A percentile compares a stretch with the other conserved stretches of the same genome.
Evolutionary conservation across 148 eudicot species (phyloP).

Genomic region (Pouteria glomerata): DNA sequence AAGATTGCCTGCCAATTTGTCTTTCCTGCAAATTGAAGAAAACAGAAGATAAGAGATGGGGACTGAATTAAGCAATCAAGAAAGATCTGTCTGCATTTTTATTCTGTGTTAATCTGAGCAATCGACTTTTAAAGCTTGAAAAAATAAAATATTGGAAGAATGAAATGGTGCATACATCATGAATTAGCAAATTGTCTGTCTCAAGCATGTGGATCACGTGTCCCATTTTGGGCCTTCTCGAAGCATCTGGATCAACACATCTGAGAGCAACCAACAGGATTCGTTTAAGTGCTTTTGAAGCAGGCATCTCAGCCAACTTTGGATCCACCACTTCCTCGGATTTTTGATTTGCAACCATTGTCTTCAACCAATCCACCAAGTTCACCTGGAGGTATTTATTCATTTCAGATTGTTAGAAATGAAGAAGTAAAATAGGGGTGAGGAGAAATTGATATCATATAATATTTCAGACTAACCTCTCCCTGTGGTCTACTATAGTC

Average conservation of each 20-base stretch:
- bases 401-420: neutral
- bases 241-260: conserved; percentile 73
- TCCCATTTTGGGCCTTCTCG: conserved; percentile 77
- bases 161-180: conserved; percentile 41
- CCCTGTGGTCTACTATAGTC: conserved; percentile 63
- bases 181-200: conserved; percentile 56
- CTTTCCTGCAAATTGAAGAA: conserved; percentile 46
- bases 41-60: neutral
- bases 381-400: conserved; percentile 43
- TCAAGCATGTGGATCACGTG: conserved; percentile 85
- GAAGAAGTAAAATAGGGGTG: neutral
- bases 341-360: conserved; percentile 61
- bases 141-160: neutral
- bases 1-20: conserved; percentile 40
- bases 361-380: conserved; percentile 69
- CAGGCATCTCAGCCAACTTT: conserved; percentile 57
- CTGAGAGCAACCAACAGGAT: conserved; percentile 59
- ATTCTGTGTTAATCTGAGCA: neutral
- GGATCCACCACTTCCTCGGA: conserved; percentile 81
- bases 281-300: conserved; percentile 69
- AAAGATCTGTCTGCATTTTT: neutral
- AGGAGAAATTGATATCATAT: neutral
- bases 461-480: conserved; percentile 36
- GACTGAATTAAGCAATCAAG: neutral
- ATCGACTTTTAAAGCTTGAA: neutral